These are phyloP conservation scores for Ogataea ramenticola DNA, from an alignment of 805 yeast genomes.

Conservation along the genomic window DNA sequence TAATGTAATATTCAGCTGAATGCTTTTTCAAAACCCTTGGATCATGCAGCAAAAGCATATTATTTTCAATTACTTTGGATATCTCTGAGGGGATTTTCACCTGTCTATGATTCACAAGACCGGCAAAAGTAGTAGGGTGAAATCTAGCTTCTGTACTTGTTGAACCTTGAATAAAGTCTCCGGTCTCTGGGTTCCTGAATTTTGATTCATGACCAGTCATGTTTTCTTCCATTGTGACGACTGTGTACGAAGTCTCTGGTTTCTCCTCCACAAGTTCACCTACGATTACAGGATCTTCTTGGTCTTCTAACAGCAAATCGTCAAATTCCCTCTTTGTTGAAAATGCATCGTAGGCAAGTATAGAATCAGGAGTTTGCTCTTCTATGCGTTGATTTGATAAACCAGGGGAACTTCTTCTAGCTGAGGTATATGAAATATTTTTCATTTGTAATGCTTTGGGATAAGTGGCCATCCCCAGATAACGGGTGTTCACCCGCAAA, in stretches of 20 bases:
- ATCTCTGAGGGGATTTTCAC: conserved; percentile 50
- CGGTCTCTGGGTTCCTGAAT: conserved; percentile 25
- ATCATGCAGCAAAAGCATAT: conserved; percentile 49
- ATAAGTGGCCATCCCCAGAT: no score
- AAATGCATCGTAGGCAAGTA: no score
- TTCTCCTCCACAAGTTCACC: not conserved
- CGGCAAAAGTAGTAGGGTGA: conserved; percentile 49
- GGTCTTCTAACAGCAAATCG: no score
- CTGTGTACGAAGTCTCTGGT: no score
- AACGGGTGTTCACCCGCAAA: no score
- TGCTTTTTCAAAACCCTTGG: conserved; percentile 61
- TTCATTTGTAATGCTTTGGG: no score
- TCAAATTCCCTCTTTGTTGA: no score
- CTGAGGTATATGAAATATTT: no score
- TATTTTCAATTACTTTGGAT: conserved; percentile 52
- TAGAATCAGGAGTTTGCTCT: no score
- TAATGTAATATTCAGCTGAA: conserved; percentile 32
- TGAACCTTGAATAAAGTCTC: conserved; percentile 27
- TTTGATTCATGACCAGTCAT: conserved; percentile 23
- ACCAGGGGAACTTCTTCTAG: no score
- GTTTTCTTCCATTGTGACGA: conserved; percentile 31
- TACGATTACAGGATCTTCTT: conserved; percentile 14
- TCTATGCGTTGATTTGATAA: no score
- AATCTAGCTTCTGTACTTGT: conserved; percentile 48
- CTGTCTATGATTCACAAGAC: conserved; percentile 45